phyloP scores from a whole-genome alignment of 2,329 filamentous ascomycete genomes.

The Fusarium continuum region DNA sequence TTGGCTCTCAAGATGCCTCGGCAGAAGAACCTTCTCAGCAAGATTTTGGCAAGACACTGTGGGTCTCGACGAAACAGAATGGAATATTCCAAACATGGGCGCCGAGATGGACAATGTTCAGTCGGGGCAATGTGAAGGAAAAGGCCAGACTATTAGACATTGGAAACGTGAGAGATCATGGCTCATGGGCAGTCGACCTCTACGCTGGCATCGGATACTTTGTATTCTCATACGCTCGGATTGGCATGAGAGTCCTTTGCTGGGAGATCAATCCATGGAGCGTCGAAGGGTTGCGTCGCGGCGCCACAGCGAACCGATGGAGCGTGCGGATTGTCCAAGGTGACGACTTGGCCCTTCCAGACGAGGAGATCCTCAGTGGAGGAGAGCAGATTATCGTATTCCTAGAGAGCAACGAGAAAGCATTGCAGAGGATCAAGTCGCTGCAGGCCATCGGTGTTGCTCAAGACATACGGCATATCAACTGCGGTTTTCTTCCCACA shows the following conservation, averaged over 20 bases:
- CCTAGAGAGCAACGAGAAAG: conserved; percentile 71
- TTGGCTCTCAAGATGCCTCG: conserved; percentile 62
- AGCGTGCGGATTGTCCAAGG: conserved; percentile 62
- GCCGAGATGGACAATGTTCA: conserved; percentile 93
- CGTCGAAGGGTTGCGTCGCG: conserved; percentile 81
- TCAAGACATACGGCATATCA: conserved; percentile 64
- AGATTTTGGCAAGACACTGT: conserved; percentile 76
- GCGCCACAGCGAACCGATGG: conserved; percentile 76
- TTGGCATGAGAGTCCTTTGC: conserved; percentile 78
- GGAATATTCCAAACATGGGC: conserved; percentile 87
- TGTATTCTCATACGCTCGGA: conserved; percentile 80
- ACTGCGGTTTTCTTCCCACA: conserved; percentile 69
- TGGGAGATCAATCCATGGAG: conserved; percentile 94
- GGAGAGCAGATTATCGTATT: conserved; percentile 71
- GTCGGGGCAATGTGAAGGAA: conserved; percentile 87
- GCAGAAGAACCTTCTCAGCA: conserved; percentile 44
- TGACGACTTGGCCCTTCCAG: conserved; percentile 50
- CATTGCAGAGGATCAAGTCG: conserved; percentile 53
- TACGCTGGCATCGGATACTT: conserved; percentile 97
- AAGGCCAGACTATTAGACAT: conserved; percentile 78
- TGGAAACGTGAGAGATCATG: conserved; percentile 36
- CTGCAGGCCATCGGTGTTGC: conserved; percentile 49
- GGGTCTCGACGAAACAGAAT: conserved; percentile 81
- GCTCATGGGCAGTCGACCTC: conserved; percentile 74
- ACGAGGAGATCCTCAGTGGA: conserved; percentile 52